Base-by-base conservation (phyloP, 495 filamentous ascomycete genomes). In the Chaetomium tenue region DNA sequence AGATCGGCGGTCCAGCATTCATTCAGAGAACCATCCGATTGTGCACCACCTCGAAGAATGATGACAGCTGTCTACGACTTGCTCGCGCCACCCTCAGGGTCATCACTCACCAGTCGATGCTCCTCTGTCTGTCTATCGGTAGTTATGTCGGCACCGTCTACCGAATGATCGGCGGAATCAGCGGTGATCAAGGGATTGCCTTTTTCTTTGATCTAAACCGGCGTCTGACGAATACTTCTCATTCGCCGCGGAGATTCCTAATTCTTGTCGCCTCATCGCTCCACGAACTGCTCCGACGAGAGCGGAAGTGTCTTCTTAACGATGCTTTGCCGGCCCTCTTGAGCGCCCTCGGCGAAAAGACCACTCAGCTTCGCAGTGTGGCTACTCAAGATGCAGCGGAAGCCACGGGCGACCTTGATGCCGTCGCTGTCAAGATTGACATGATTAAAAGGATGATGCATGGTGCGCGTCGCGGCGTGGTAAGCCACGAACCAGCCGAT, bases 61-160 rank as follows among this genome's bases (percentile, higher is more conserved):
- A 54, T 3, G 0, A n/a, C 0, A 2, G 28, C 20, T n/a, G 40
- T 5, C 13, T 60, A 5, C 1, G 4, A 1, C 3, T 61, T 6
- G 51, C 37, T 12, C 37, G 28, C 0, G 9, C 37, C 9, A 44
- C 61, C 37, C 56, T 67, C 0, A 20, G 16, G 6, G 39, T 39
- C 6, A 59, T 67, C 33, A 67, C 64, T 3, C 64, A 67, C 55
- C 25, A 26, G 3, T 47, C 51, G 0, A n/a, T 67, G 4, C 54
- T 67, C 44, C 33, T 52, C 23, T 67, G 11, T 18, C 11, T 67
- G 26, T 67, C 65, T 0, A 52, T 67, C 16, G 65, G 59, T 30
- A 39, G 33, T 11, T 67, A 39, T 7, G 53, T 67, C 0, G 65
- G 65, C 12, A 48, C 55, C 12, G 57, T 67, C 18, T 67, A 63